phyloP scores from a whole-genome alignment of 345 rosid genomes.

The Chamaenerion angustifolium region DNA sequence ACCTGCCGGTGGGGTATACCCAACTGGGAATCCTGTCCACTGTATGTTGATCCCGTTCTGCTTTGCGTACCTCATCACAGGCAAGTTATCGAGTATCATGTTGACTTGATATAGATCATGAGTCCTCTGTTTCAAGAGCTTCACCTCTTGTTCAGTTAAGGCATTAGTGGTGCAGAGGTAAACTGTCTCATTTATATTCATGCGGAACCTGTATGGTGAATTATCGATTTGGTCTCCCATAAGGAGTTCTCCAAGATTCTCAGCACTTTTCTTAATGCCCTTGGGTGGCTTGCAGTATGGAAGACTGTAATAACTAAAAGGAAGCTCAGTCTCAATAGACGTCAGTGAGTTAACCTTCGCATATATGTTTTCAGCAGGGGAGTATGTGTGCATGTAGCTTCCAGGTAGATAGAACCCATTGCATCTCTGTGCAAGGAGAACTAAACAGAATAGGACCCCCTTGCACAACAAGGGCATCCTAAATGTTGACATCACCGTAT shows the following conservation, averaged over 20 bases:
- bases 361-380: conserved; percentile 11
- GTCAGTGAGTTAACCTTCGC: conserved; percentile 39
- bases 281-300: conserved; percentile 26
- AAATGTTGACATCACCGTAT: too few relatives aligned
- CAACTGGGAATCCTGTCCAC: conserved; percentile 5
- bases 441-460: conserved; percentile 9
- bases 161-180: conserved; percentile 26
- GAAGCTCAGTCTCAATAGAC: conserved; percentile 37
- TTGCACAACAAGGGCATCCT: too few relatives aligned
- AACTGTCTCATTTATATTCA: conserved; percentile 28
- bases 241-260: conserved; percentile 42
- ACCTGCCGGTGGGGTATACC: neutral
- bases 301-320: conserved; percentile 34
- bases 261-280: conserved; percentile 29
- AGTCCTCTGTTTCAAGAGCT: conserved; percentile 30
- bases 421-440: conserved; percentile 13
- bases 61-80: conserved; percentile 1
- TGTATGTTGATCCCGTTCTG: neutral
- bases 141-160: conserved; percentile 27
- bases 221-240: conserved; percentile 46
- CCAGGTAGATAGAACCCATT: conserved; percentile 36
- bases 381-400: conserved; percentile 34
- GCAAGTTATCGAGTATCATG: conserved; percentile 7
- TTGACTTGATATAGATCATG: conserved; percentile 10
- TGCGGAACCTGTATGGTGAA: conserved; percentile 31